phyloP scores from a whole-genome alignment of 495 filamentous ascomycete genomes.

The Pyronema omphalodes region DNA sequence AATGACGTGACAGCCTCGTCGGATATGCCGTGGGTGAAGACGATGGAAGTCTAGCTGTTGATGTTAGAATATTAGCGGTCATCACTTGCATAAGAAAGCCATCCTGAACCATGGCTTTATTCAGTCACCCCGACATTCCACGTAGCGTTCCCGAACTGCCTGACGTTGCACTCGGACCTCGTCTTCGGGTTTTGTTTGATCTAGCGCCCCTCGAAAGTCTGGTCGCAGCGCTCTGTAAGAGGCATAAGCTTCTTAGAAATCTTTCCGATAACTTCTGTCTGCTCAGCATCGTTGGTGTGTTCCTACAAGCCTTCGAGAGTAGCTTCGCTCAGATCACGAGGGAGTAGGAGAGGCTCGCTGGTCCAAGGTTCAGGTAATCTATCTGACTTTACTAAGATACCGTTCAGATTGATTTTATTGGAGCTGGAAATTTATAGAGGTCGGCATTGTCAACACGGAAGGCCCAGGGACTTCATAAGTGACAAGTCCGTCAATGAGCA shows the following conservation, averaged over 20 bases:
- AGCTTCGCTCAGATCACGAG: conserved; percentile 10
- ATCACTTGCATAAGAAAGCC: too few relatives aligned
- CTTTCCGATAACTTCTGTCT: conserved; percentile 9
- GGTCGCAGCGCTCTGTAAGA: conserved; percentile 31
- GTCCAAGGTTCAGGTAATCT: conserved; percentile 21
- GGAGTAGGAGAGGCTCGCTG: conserved; percentile 12
- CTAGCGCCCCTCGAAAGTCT: conserved; percentile 40
- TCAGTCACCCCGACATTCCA: conserved; percentile 35
- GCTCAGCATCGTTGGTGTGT: conserved; percentile 7
- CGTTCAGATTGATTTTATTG: conserved; percentile 38
- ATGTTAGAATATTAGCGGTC: too few relatives aligned
- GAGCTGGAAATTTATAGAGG: conserved; percentile 50
- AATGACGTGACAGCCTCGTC: conserved; percentile 20
- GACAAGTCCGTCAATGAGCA: conserved; percentile 54
- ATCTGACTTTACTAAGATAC: conserved; percentile 35
- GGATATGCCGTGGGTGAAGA: conserved; percentile 21
- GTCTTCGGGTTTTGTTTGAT: conserved; percentile 30
- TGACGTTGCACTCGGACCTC: conserved; percentile 29
- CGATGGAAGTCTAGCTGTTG: conserved; percentile 19
- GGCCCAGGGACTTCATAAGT: conserved; percentile 47
- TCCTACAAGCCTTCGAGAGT: conserved; percentile 9
- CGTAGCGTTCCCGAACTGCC: conserved; percentile 31
- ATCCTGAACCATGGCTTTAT: conserved; percentile 44
- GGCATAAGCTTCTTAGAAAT: conserved; percentile 14
- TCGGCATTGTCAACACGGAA: conserved; percentile 51